Percentiles rank a stretch among this genome's conserved stretches.
Evolutionary conservation across 331 rosid genomes (phyloP).

Genomic region (Malus hybrid): DNA sequence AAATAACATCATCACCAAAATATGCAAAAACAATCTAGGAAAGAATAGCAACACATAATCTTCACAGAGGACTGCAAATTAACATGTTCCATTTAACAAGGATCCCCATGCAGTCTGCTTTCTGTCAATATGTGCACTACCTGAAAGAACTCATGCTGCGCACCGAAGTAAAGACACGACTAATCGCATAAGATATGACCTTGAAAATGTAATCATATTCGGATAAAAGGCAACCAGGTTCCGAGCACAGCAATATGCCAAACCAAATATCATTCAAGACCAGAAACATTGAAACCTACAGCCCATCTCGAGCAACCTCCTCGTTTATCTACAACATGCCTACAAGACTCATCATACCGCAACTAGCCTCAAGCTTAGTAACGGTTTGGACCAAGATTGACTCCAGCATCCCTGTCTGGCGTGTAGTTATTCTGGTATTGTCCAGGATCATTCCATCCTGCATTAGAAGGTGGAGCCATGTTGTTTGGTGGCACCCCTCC

Average conservation of each 20-base stretch:
- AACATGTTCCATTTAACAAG: too few species aligned
- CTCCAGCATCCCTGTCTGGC: constrained; percentile 30
- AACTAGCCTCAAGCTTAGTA: background rate
- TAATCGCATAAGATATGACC: background rate
- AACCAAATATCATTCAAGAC: background rate
- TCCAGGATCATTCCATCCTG: constrained; percentile 41
- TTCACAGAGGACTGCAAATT: too few species aligned
- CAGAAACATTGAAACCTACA: background rate
- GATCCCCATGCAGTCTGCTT: too few species aligned
- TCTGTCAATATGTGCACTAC: too few species aligned
- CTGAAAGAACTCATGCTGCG: background rate
- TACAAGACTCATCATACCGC: background rate
- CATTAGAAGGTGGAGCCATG: constrained; percentile 12
- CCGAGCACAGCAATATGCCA: too few species aligned
- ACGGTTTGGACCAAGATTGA: constrained; percentile 27
- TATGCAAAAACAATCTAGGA: too few species aligned
- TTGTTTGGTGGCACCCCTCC: constrained; percentile 7
- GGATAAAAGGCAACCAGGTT: too few species aligned
- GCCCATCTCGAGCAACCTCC: background rate
- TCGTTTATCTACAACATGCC: constrained; percentile 5
- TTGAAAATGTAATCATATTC: constrained; percentile 4
- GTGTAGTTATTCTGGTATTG: constrained; percentile 32
- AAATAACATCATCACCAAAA: too few species aligned
- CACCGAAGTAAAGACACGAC: background rate
- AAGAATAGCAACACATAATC: too few species aligned